Conservation (phyloP, 768 basidiomycete genomes). For the Suillus ampliporus region DNA sequence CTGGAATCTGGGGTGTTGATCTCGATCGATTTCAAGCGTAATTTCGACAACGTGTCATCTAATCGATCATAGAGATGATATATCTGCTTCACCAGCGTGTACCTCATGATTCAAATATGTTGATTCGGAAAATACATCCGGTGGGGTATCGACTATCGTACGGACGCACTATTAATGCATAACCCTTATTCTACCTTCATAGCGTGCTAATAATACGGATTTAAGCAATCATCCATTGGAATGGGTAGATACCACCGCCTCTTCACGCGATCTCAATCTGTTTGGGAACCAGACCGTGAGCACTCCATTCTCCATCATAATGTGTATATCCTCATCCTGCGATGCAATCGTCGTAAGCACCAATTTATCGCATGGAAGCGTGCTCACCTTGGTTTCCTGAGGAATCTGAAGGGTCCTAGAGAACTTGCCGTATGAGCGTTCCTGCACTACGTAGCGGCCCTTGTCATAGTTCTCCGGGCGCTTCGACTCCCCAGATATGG, state of each 20-base stretch:
- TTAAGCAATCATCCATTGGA: background rate
- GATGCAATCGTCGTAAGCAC: background rate
- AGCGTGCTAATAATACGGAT: background rate
- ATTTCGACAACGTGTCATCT: conserved; percentile 9
- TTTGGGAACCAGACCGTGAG: background rate
- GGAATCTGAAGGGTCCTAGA: conserved; percentile 53
- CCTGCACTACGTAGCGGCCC: conserved; percentile 43
- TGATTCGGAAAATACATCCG: background rate
- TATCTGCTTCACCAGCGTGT: too few relatives aligned
- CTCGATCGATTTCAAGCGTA: conserved; percentile 10
- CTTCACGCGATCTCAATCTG: conserved; percentile 20
- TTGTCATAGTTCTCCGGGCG: conserved; percentile 40
- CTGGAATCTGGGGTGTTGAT: too few relatives aligned
- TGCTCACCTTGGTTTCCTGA: conserved; percentile 49
- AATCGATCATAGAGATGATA: conserved; percentile 2
- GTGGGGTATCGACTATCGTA: background rate
- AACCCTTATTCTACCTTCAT: background rate
- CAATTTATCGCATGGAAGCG: background rate
- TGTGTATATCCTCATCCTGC: conserved; percentile 43
- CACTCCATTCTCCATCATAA: conserved; percentile 55
- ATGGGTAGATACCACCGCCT: background rate
- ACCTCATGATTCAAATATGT: background rate
- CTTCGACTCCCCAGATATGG: conserved; percentile 54
- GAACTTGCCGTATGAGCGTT: conserved; percentile 55
- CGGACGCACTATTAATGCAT: background rate